Base-by-base conservation (phyloP, 768 basidiomycete species). In the Tulasnella sp. region DNA sequence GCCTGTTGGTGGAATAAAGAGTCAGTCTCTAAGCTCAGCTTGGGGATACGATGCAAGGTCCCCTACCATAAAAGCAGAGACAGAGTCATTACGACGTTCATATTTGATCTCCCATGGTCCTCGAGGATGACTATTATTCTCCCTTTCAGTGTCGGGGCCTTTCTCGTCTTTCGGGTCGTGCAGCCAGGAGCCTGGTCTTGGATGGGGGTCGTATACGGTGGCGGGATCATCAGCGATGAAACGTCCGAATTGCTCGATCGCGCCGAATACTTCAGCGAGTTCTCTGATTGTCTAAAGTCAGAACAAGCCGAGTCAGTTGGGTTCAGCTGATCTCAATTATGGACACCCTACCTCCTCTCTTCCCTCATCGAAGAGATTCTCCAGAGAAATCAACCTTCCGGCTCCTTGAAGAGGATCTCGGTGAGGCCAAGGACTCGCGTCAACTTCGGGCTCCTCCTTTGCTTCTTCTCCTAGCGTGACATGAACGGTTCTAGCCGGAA, bases 21-120 rank as follows among this genome's bases (percentile, higher is more conserved):
- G 60, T 31, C n/a, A 28, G n/a, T 11, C 24, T 22, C n/a, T 31
- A 28, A 28, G n/a, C 11, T 24, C 24, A 28, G n/a, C 24, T 8
- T 0, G 60, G n/a, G 2, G 12, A 24, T 11, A 1, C 60, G 1
- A 16, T 3, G 6, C 60, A 64, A 3, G 4, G 31, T 1, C 8
- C n/a, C 24, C 6, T 28, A 64, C 60, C 60, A 64, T 64, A 31
- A 64, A 64, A 12, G 60, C 60, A 28, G 60, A 64, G n/a, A 64
- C 60, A 31, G 60, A 64, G 31, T 64, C 60, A 28, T 64, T 64
- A 12, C 60, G 60, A 64, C 60, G 60, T 64, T 64, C 60, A 9
- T 64, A 64, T 64, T 64, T 64, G 60, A 64, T 64, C n/a, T 64
- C 60, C 60, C 60, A 64, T 24, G 60, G 60, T n/a, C 60, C 60